Base-by-base conservation (phyloP, 805 yeast species). In the Candida sphagnicola region DNA sequence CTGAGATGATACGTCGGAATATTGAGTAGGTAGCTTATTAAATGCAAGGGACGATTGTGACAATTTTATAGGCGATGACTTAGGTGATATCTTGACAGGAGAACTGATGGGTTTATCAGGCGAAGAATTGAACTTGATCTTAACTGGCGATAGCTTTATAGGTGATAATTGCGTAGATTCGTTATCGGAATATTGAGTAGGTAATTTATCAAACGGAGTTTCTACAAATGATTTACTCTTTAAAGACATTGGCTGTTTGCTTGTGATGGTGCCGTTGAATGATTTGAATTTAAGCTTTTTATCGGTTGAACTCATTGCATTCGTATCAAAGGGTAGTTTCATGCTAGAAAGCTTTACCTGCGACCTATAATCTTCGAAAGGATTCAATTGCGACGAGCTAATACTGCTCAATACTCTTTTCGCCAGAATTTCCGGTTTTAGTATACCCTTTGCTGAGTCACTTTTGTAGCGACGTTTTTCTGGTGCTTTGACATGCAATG, bases 151-250 rank as follows among this genome's bases (percentile, higher is more conserved):
- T 2, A 40, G 32, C 41, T 41, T 42, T 14, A 43, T 31, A n/a
- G 45, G 49, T 12, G 46, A 39, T 6, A 35, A 28, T 34, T 18
- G 30, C 8, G 31, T 25, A 13, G 19, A n/a, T 21, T 50, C 56
- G 13, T 53, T 57, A 12, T 47, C 49, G 3, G 60, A 54, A 30
- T 57, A 57, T 42, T 57, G 62, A 1, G 62, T 57, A 3, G 62
- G 56, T n/a, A 53, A 23, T 38, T 44, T 41, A 24, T 51, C 45
- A 32, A 50, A 46, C 4, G 51, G 51, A 19, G 44, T 35, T 12
- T 45, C 47, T 5, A 41, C 37, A 13, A 21, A 39, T 6, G 35
- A 33, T 14, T 33, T 33, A 13, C 35, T 33, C 13, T 33, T 33
- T 28, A 33, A 21, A n/a, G 15, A 15, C 6, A 32, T 19, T 14